Evolutionary conservation across 2,329 filamentous ascomycete species (phyloP).

Genomic region (Cladophialophora chaetospira): DNA sequence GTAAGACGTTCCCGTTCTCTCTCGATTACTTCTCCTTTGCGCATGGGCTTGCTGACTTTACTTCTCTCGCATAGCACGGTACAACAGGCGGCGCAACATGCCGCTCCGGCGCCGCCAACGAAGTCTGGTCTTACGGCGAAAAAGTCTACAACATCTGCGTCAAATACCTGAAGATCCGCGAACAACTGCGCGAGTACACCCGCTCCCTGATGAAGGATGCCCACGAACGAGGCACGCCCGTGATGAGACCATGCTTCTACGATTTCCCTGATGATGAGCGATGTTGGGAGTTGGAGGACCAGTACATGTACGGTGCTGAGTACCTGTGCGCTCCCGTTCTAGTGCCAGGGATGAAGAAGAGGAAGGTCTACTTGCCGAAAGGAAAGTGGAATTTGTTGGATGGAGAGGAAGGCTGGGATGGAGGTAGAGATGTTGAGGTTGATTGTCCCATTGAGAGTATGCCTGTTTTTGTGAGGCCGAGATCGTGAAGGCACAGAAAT

Average conservation of each 20-base stretch:
- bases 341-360: background rate
- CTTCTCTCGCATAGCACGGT: constrained; percentile 24
- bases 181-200: constrained; percentile 61
- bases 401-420: background rate
- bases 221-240: constrained; percentile 60
- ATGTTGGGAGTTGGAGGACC: constrained; percentile 59
- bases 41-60: background rate
- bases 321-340: constrained; percentile 41
- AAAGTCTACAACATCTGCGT: constrained; percentile 62
- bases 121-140: constrained; percentile 68
- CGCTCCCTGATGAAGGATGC: constrained; percentile 61
- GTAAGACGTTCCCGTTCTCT: no score
- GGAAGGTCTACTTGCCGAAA: background rate
- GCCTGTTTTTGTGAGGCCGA: background rate
- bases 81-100: constrained; percentile 42
- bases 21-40: no score
- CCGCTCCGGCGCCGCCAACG: constrained; percentile 58
- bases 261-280: constrained; percentile 60
- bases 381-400: background rate
- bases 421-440: background rate
- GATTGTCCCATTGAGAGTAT: background rate
- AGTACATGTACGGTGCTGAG: constrained; percentile 65
- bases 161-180: constrained; percentile 61
- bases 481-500: background rate
- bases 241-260: constrained; percentile 66